A percentile compares a stretch with the other conserved stretches of the same genome.
phyloP scores from a whole-genome alignment of 2,329 filamentous ascomycete species.

The Colletotrichum spaethianum region DNA sequence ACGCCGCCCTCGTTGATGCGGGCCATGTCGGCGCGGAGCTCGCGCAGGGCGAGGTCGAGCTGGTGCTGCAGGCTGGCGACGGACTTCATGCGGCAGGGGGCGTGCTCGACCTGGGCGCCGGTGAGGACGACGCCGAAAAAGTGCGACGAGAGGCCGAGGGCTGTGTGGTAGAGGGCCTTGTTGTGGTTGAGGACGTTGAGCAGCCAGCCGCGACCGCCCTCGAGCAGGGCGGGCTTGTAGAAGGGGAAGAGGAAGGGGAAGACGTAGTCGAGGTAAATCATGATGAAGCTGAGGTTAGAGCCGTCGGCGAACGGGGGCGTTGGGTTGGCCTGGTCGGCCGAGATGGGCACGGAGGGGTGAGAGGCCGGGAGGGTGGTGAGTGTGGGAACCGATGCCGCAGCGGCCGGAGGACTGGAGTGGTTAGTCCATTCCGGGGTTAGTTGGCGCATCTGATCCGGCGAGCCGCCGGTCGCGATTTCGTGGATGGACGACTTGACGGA shows the following conservation, averaged over 20 bases:
- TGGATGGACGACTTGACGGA: slow-evolving; percentile 39
- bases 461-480: slow-evolving; percentile 31
- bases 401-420: background rate
- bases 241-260: slow-evolving; percentile 76
- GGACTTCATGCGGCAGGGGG: slow-evolving; percentile 41
- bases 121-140: slow-evolving; percentile 66
- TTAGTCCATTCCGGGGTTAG: slow-evolving; percentile 30
- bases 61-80: slow-evolving; percentile 57
- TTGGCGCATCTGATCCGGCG: slow-evolving; percentile 28
- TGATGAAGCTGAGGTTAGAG: slow-evolving; percentile 58
- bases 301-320: slow-evolving; percentile 32
- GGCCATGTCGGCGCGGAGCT: slow-evolving; percentile 60
- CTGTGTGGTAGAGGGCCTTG: slow-evolving; percentile 70
- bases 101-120: slow-evolving; percentile 45
- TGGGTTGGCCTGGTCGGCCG: background rate
- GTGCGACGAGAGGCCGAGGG: slow-evolving; percentile 69
- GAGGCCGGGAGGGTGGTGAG: background rate
- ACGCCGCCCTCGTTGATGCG: slow-evolving; percentile 51
- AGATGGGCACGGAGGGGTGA: background rate
- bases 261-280: slow-evolving; percentile 74
- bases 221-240: slow-evolving; percentile 68
- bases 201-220: slow-evolving; percentile 74
- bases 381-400: background rate
- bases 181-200: slow-evolving; percentile 70
- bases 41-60: slow-evolving; percentile 59